Percentiles rank a stretch among this genome's conserved stretches.
Evolutionary conservation across 176 grass and related monocot genomes (phyloP).

Genomic region (Olyra latifolia): DNA sequence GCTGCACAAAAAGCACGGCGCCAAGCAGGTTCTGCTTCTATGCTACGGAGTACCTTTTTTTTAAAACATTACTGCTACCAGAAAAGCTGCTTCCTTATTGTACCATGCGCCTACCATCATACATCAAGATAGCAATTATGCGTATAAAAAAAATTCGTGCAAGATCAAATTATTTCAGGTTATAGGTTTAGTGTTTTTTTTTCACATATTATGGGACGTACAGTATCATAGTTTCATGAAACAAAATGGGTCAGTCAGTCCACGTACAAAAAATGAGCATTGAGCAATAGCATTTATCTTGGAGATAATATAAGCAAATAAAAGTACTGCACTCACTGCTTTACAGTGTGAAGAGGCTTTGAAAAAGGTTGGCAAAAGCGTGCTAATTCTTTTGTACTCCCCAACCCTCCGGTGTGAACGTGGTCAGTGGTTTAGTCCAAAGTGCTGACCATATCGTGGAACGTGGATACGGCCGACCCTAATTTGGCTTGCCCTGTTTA

Average conservation of each 20-base stretch:
- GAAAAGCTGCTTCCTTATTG: too few relatives aligned
- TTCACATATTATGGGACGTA: neutral
- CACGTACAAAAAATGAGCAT: too few relatives aligned
- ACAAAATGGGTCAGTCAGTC: neutral
- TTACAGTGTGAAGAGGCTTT: neutral
- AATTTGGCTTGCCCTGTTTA: too few relatives aligned
- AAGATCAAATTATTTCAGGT: neutral
- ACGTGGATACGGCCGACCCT: neutral
- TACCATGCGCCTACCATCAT: neutral
- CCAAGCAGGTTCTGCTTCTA: neutral
- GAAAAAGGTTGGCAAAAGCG: conserved; percentile 8
- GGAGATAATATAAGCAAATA: neutral
- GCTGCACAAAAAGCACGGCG: neutral
- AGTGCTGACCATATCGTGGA: conserved; percentile 9
- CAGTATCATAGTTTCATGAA: neutral
- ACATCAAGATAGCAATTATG: neutral
- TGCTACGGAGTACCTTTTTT: neutral
- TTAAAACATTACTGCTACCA: neutral
- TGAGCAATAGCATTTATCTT: neutral
- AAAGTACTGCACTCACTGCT: neutral
- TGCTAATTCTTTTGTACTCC: neutral
- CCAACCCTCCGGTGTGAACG: conserved; percentile 34
- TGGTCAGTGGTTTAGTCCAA: conserved; percentile 17
- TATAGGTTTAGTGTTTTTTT: neutral
- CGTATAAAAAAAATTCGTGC: neutral